Conservation (phyloP, 2,329 filamentous ascomycete genomes). For the Macrophomina phaseolina region DNA sequence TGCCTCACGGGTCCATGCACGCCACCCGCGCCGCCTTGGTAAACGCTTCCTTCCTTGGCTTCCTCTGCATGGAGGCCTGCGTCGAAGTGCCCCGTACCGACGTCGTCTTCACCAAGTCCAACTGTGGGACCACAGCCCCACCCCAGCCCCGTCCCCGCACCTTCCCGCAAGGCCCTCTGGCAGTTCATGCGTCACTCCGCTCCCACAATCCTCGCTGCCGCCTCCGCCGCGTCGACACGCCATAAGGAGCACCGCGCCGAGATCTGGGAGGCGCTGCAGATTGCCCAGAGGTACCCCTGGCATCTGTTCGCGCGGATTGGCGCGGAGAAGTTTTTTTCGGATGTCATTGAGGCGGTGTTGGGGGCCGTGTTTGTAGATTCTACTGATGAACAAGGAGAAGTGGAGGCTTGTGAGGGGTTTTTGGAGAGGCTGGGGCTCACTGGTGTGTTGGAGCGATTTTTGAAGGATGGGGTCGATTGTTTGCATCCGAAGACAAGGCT, state of each 20-base stretch:
- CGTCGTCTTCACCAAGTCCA: constrained; percentile 27
- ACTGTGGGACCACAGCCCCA: background rate
- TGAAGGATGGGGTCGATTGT: constrained; percentile 61
- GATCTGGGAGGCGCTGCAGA: constrained; percentile 59
- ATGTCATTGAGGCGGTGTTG: constrained; percentile 79
- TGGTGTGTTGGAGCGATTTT: constrained; percentile 64
- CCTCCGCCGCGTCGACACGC: constrained; percentile 43
- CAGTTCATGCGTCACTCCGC: constrained; percentile 70
- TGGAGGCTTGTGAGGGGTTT: constrained; percentile 62
- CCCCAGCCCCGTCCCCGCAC: background rate
- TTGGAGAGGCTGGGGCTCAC: constrained; percentile 70
- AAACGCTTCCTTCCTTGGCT: constrained; percentile 81
- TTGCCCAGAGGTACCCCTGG: constrained; percentile 74
- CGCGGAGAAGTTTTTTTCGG: constrained; percentile 79
- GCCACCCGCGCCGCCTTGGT: constrained; percentile 75
- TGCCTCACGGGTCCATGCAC: constrained; percentile 68
- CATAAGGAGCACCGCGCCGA: constrained; percentile 56
- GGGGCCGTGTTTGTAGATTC: constrained; percentile 86
- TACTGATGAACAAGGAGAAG: constrained; percentile 33
- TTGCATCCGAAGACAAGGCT: constrained; percentile 71
- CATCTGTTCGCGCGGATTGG: constrained; percentile 67
- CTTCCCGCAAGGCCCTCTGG: constrained; percentile 61
- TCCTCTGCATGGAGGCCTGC: constrained; percentile 68
- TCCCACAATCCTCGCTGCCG: constrained; percentile 53
- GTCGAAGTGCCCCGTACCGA: constrained; percentile 43